A percentile compares a stretch with the other conserved stretches of the same genome.
Evolutionary conservation across 1,139 yeast species (phyloP).

Genomic region (Yamadazyma blattariae): DNA sequence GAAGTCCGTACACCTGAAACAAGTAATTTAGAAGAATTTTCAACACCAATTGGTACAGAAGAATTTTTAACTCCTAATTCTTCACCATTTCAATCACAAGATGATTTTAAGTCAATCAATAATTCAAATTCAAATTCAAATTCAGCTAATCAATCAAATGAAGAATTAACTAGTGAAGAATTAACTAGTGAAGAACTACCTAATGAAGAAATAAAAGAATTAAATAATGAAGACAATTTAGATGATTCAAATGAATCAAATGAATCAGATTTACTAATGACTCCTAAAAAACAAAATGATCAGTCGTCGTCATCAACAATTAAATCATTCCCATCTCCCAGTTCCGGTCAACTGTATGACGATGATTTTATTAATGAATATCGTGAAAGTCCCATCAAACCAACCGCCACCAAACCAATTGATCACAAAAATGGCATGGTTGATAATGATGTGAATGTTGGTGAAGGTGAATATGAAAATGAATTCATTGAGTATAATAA

Average conservation of each 20-base stretch:
- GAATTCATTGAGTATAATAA: background rate
- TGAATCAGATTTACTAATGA: background rate
- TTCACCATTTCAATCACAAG: slow-evolving; percentile 1
- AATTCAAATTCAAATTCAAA: background rate
- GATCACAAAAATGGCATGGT: background rate
- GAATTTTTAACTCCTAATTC: slow-evolving; percentile 5
- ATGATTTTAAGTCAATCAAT: background rate
- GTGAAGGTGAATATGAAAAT: background rate
- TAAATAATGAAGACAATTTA: too few species aligned
- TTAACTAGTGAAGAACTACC: too few species aligned
- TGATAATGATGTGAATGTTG: background rate
- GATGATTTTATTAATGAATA: slow-evolving; percentile 9
- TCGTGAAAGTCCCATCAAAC: slow-evolving; percentile 7
- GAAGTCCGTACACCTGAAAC: slow-evolving; percentile 2
- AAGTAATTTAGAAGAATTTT: slow-evolving; percentile 1
- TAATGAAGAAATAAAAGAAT: too few species aligned
- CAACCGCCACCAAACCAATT: background rate
- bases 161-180: too few species aligned
- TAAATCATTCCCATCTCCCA: slow-evolving; percentile 7
- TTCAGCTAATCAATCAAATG: too few species aligned
- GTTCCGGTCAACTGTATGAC: slow-evolving; percentile 5
- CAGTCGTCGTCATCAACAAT: slow-evolving; percentile 4
- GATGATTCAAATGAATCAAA: too few species aligned
- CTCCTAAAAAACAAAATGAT: background rate
- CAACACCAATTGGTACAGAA: slow-evolving; percentile 6